Base-by-base conservation (phyloP, 441 rosid species). In the Biscutella laevigata region DNA sequence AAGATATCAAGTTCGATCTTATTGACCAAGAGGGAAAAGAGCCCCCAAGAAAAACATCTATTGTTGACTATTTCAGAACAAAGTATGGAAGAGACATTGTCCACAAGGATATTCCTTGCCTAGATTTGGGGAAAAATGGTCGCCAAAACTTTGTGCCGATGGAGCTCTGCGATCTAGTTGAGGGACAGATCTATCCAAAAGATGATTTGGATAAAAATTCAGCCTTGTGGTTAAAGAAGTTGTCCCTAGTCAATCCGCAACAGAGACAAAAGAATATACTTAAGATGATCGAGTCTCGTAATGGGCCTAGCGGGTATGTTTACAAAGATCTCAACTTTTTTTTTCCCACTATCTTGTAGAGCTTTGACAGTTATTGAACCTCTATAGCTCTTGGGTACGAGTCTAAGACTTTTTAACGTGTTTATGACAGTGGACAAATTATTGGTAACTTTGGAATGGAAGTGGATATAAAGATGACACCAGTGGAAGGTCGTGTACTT, bases 251-350 rank as follows among this genome's bases (percentile, higher is more conserved):
- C 52, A 14, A 6, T 21, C 80, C 97, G 5, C 4, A 37, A 30
- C 69, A 26, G 4, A 72, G 97, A 21, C 52, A 70, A 61, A 36
- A 14, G 4, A 70, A 32, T 22, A 89, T 89, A 47, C 67, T 56
- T 3, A 44, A 61, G 8, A 80, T 80, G 83, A 78, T 82, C 3
- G 39, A 28, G 16, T 60, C 70, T 21, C 15, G 5, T 27, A 68
- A 62, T 55, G 95, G 97, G 54, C 95, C 94, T 6, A 73, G 74
- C 15, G 71, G 92, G 92, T 85, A 80, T 38, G 90, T 64, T 7
- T 20, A 12, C 7, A 10, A 11, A 20, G 22, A 30, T 47, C 17
- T 15, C 43, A 30, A 53, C 13, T 11, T 26, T 34, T 44, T 10
- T 40, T 1, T 26, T 30, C 8, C 50, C 34, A 26, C 17, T 3